A percentile compares a stretch with the other conserved stretches of the same genome.
These are phyloP conservation scores for Rickenella mellea DNA, from an alignment of 768 basidiomycete species.

Conservation along the genomic window DNA sequence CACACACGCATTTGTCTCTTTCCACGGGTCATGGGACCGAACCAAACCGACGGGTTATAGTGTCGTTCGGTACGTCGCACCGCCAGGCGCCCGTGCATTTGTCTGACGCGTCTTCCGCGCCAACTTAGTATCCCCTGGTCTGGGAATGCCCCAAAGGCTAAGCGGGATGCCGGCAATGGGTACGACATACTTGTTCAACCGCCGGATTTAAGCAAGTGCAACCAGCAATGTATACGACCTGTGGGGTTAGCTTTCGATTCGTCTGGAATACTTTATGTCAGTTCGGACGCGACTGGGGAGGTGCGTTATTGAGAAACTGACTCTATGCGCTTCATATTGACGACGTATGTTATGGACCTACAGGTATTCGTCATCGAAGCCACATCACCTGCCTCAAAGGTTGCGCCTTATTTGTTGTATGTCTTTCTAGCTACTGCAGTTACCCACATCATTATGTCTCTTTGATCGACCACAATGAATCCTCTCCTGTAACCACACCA, in stretches of 20 bases:
- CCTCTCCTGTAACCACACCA: too few relatives aligned
- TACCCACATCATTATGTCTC: too few relatives aligned
- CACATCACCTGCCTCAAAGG: too few relatives aligned
- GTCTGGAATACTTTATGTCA: conserved; percentile 28
- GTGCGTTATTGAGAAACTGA: too few relatives aligned
- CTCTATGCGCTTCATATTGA: too few relatives aligned
- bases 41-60: conserved; percentile 36
- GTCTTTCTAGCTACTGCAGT: too few relatives aligned
- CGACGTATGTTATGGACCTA: too few relatives aligned
- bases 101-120: background rate
- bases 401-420: too few relatives aligned
- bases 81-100: background rate
- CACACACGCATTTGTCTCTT: conserved; percentile 33
- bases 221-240: conserved; percentile 33
- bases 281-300: conserved; percentile 34
- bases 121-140: background rate
- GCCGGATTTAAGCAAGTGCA: conserved; percentile 26
- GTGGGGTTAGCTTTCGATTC: conserved; percentile 31
- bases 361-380: too few relatives aligned
- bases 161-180: conserved; percentile 10
- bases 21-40: conserved; percentile 34
- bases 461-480: too few relatives aligned
- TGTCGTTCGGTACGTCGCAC: conserved; percentile 25
- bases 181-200: conserved; percentile 29
- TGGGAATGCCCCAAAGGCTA: conserved; percentile 5